These are phyloP conservation scores for Magnaporthiopsis incrustans DNA, from an alignment of 2,329 filamentous ascomycete species.

Conservation along the genomic window DNA sequence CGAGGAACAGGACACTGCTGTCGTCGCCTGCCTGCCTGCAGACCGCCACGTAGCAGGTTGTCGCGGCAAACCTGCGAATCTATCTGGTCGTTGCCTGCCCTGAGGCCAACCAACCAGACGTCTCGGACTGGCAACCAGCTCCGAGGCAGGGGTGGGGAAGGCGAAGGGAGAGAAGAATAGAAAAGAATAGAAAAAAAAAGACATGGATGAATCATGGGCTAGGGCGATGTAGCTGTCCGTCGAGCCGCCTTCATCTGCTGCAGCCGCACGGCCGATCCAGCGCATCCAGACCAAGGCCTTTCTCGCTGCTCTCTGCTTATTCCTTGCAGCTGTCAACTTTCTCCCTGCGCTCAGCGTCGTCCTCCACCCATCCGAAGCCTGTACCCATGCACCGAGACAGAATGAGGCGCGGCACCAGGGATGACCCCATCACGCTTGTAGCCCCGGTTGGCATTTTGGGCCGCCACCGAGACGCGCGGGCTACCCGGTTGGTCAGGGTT, in stretches of 20 bases:
- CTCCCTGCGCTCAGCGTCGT: no score
- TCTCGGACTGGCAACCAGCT: no score
- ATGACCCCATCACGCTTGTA: neutral
- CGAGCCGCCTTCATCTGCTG: neutral
- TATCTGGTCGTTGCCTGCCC: neutral
- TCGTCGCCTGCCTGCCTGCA: no score
- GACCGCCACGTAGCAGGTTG: neutral
- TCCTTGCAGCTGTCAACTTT: no score
- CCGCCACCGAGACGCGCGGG: neutral
- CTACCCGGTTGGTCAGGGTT: neutral
- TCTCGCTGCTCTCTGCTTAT: neutral
- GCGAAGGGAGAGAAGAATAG: neutral
- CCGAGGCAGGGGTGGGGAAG: neutral
- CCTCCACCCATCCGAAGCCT: no score
- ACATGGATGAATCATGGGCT: no score
- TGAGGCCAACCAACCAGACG: neutral
- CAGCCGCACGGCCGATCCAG: neutral
- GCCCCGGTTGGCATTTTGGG: neutral
- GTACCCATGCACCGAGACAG: neutral
- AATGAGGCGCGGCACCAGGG: neutral
- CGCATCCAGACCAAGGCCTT: no score
- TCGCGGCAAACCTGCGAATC: neutral
- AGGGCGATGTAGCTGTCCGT: neutral
- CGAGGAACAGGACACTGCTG: neutral
- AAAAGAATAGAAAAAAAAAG: neutral